phyloP scores from a whole-genome alignment of 176 grass and related monocot species.

The Oryza meridionalis region DNA sequence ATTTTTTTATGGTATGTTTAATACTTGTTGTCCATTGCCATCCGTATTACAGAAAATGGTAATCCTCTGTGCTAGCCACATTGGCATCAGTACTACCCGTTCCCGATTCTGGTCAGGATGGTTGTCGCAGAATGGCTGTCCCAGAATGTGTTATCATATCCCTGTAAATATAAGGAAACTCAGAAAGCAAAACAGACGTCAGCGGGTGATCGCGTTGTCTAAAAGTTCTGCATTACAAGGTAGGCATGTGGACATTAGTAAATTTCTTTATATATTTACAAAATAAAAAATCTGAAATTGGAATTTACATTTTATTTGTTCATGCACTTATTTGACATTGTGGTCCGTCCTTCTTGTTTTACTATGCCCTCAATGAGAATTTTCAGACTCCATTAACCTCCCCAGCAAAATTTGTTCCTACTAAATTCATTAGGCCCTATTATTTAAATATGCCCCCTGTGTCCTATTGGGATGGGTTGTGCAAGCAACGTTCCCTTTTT shows the following conservation, averaged over 20 bases:
- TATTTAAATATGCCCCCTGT: not conserved
- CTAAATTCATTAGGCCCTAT: not conserved
- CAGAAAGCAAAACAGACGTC: conserved; percentile 31
- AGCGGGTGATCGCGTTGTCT: not conserved
- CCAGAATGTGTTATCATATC: conserved; percentile 27
- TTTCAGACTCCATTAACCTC: not conserved
- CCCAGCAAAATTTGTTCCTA: not conserved
- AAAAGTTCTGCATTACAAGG: conserved; percentile 65
- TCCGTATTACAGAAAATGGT: conserved; percentile 45
- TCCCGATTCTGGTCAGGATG: conserved; percentile 38
- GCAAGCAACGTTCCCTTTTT: not conserved
- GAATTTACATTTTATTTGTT: not conserved
- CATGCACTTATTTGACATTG: not conserved
- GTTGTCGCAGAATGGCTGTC: conserved; percentile 37
- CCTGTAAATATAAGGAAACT: conserved; percentile 3
- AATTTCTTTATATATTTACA: not conserved
- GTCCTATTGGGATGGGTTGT: not conserved
- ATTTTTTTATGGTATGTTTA: not conserved
- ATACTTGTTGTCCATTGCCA: not conserved
- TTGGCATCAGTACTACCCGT: conserved; percentile 24
- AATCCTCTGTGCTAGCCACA: conserved; percentile 26
- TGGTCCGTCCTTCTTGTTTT: not conserved
- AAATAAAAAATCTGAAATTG: not conserved
- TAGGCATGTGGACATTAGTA: not conserved
- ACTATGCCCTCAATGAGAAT: not conserved